phyloP scores from a whole-genome alignment of 768 basidiomycete genomes.

The Hortiboletus campestris region DNA sequence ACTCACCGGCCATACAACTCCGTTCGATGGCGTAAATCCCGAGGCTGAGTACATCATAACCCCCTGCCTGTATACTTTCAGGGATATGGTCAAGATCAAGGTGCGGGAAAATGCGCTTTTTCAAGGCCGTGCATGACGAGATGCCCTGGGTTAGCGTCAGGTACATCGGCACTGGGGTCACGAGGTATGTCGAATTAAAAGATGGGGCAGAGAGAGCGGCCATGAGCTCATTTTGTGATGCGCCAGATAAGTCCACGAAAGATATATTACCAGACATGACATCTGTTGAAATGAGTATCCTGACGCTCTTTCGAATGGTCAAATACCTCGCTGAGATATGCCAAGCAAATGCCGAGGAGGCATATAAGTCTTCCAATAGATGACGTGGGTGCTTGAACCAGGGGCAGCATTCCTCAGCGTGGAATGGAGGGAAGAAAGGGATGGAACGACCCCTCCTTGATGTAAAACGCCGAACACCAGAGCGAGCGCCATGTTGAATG shows the following conservation, averaged over 20 bases:
- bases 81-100: constrained; percentile 39
- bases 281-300: constrained; percentile 19
- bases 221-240: constrained; percentile 14
- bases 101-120: constrained; percentile 34
- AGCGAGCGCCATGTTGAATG: constrained; percentile 28
- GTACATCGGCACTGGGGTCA: constrained; percentile 32
- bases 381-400: constrained; percentile 12
- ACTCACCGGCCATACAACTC: constrained; percentile 6
- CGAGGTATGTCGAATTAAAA: constrained; percentile 24
- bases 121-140: constrained; percentile 23
- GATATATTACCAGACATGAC: constrained; percentile 17
- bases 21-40: constrained; percentile 30
- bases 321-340: constrained; percentile 23
- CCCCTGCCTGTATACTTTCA: constrained; percentile 30
- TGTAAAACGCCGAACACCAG: constrained; percentile 39
- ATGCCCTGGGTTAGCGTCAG: constrained; percentile 14
- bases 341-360: constrained; percentile 38
- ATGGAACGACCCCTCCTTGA: constrained; percentile 43
- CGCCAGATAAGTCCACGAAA: constrained; percentile 33
- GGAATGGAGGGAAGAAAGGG: constrained; percentile 34
- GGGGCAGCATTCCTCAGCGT: constrained; percentile 8
- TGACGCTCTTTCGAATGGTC: not conserved
- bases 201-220: constrained; percentile 13
- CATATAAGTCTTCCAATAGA: constrained; percentile 44
- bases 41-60: constrained; percentile 31